Evolutionary conservation across 768 basidiomycete genomes (phyloP), one percentile per base, ranked within the genome.

Genomic region (Dacryopinax primogenitus): DNA sequence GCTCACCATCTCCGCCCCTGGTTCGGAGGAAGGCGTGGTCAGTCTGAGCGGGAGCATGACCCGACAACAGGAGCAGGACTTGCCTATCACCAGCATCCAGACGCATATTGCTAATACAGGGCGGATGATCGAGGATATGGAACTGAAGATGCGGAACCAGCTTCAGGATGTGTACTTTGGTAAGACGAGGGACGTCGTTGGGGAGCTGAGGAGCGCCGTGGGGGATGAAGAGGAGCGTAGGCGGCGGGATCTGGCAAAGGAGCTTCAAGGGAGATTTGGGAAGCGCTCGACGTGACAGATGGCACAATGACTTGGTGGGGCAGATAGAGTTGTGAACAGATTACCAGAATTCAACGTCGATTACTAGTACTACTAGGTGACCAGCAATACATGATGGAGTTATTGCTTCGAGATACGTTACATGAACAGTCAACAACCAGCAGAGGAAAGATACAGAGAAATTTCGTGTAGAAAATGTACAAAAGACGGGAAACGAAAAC

Each of bases 71-170:
- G 93, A 95, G 73, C 86, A 89, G 74, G 94, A 95, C 73, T 87
- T 82, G 76, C 84, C 91, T 28, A 72, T 96, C 63, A 86, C 88
- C 35, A 89, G 90, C 69, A 73, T 81, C 41, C 82, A 86, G 23
- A 87, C 90, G 41, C 96, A 99, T 76, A 88, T 99, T 66, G 83
- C 85, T 44, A 98, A 98, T 75, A 86, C 87, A n/a, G 96, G 96
- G 3, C 83, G 82, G 69, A 88, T 97, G 86, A 86, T 99, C 68
- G 96, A 99, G 75, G 96, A 98, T 68, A 94, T 95, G 91, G 96
- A 99, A 77, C 92, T 94, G 74, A 98, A 98, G 79, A 93, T 98
- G 92, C 83, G 96, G 37, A 96, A 96, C 75, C 78, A 92, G 65
- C 79, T 99, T 61, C 89, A 92, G 75, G 91, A 93, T 79, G 90